These are phyloP conservation scores for Akanthomyces muscarius DNA, from an alignment of 2,329 filamentous ascomycete genomes.

Conservation along the genomic window DNA sequence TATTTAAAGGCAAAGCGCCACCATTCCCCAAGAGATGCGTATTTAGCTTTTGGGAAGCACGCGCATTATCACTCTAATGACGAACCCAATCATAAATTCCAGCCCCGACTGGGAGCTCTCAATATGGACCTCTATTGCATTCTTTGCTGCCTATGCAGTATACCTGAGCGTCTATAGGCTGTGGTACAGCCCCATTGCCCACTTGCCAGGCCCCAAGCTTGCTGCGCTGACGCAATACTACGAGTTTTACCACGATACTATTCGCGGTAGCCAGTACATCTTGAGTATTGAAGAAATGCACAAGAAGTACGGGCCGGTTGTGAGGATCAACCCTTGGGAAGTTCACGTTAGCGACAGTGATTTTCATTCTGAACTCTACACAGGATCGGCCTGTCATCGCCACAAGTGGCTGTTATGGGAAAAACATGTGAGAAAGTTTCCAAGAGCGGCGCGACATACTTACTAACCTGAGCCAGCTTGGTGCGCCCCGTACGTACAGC, in stretches of 20 bases:
- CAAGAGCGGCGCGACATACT: not conserved
- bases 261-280: constrained; percentile 39
- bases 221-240: constrained; percentile 38
- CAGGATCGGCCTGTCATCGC: constrained; percentile 27
- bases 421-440: constrained; percentile 29
- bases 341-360: constrained; percentile 35
- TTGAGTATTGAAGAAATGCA: constrained; percentile 41
- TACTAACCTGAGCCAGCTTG: constrained; percentile 25
- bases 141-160: constrained; percentile 29
- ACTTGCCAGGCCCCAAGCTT: constrained; percentile 37
- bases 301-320: constrained; percentile 37
- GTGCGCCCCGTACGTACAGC: constrained; percentile 29
- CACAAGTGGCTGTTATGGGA: constrained; percentile 34
- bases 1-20: too few relatives aligned
- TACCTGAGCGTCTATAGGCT: constrained; percentile 30
- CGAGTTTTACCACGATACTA: constrained; percentile 42
- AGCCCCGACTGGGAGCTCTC: constrained; percentile 28
- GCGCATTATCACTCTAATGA: too few relatives aligned
- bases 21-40: too few relatives aligned
- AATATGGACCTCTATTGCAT: constrained; percentile 22
- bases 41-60: too few relatives aligned
- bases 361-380: constrained; percentile 39
- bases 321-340: constrained; percentile 39
- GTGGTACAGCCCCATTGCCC: constrained; percentile 36
- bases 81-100: too few relatives aligned